These are phyloP conservation scores for Hygrocybe punicea DNA, from an alignment of 768 basidiomycete genomes.

Conservation along the genomic window DNA sequence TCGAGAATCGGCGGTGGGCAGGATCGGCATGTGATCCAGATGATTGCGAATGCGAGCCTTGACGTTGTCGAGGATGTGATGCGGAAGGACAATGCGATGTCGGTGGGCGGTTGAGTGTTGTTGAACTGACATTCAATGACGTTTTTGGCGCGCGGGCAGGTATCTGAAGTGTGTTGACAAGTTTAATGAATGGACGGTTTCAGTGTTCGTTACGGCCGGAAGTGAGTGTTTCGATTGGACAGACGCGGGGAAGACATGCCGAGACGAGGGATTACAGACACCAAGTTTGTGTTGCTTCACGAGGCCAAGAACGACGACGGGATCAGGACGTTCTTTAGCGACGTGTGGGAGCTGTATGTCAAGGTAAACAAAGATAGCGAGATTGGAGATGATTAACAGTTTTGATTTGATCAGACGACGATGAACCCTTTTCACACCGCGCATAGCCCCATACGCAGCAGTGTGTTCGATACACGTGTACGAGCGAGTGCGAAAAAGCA, in stretches of 20 bases:
- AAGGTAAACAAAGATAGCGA: conserved; percentile 59
- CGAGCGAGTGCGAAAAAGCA: conserved; percentile 84
- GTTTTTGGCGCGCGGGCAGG: conserved; percentile 52
- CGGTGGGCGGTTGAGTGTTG: conserved; percentile 9
- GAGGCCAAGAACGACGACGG: conserved; percentile 97
- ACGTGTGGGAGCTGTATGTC: conserved; percentile 95
- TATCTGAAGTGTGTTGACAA: conserved; percentile 94
- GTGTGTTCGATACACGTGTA: conserved; percentile 78
- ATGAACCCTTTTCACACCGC: conserved; percentile 97
- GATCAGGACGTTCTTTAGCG: conserved; percentile 86
- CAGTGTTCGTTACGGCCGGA: conserved; percentile 91
- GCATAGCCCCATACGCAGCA: conserved; percentile 76
- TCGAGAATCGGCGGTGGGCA: conserved; percentile 73
- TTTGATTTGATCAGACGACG: conserved; percentile 52
- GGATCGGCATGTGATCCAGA: conserved; percentile 93
- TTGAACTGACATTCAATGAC: conserved; percentile 9
- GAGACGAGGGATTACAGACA: conserved; percentile 55
- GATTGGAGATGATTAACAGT: too few relatives aligned
- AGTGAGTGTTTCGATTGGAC: conserved; percentile 74
- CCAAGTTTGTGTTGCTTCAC: conserved; percentile 92
- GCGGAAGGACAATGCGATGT: conserved; percentile 79
- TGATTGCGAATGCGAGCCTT: conserved; percentile 96
- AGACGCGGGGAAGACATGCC: too few relatives aligned
- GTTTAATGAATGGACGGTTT: conserved; percentile 98
- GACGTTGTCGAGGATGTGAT: conserved; percentile 94